Evolutionary conservation across 2,329 filamentous ascomycete genomes (phyloP).

Genomic region (Fusarium keratoplasticum): DNA sequence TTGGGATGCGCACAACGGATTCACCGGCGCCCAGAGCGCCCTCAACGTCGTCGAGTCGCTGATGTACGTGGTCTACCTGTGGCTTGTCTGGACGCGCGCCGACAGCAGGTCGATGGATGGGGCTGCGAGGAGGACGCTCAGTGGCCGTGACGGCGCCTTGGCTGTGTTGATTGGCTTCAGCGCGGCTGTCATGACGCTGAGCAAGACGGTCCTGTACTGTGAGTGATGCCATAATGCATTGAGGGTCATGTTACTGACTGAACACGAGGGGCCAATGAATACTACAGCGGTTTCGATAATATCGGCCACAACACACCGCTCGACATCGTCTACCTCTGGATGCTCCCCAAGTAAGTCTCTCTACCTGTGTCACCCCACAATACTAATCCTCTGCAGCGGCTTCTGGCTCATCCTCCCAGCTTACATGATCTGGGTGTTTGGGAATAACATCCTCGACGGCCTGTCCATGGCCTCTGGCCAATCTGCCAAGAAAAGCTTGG

Average conservation of each 20-base stretch:
- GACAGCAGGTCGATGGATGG: slow-evolving; percentile 17
- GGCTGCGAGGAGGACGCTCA: slow-evolving; percentile 49
- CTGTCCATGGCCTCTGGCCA: slow-evolving; percentile 54
- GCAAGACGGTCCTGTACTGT: slow-evolving; percentile 73
- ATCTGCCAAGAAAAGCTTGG: slow-evolving; percentile 40
- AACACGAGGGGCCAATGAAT: slow-evolving; percentile 64
- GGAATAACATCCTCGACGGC: slow-evolving; percentile 61
- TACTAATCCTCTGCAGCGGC: slow-evolving; percentile 53
- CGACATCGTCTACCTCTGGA: slow-evolving; percentile 64
- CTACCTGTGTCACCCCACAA: accelerated
- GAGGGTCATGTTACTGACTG: background rate
- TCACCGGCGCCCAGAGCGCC: slow-evolving; percentile 78
- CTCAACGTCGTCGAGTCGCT: slow-evolving; percentile 77
- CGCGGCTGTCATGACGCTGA: slow-evolving; percentile 69
- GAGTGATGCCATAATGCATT: slow-evolving; percentile 45
- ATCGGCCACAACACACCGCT: slow-evolving; percentile 65
- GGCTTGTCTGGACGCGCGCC: slow-evolving; percentile 47
- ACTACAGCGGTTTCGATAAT: slow-evolving; percentile 66
- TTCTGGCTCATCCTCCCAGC: slow-evolving; percentile 65
- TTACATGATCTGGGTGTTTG: slow-evolving; percentile 63
- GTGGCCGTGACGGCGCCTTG: slow-evolving; percentile 56
- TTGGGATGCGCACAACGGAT: slow-evolving; percentile 75
- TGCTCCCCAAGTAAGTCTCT: slow-evolving; percentile 67
- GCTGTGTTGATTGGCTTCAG: slow-evolving; percentile 63
- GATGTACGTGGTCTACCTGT: slow-evolving; percentile 71